Base-by-base conservation (phyloP, 805 yeast species). In the Starmerella cellae region DNA sequence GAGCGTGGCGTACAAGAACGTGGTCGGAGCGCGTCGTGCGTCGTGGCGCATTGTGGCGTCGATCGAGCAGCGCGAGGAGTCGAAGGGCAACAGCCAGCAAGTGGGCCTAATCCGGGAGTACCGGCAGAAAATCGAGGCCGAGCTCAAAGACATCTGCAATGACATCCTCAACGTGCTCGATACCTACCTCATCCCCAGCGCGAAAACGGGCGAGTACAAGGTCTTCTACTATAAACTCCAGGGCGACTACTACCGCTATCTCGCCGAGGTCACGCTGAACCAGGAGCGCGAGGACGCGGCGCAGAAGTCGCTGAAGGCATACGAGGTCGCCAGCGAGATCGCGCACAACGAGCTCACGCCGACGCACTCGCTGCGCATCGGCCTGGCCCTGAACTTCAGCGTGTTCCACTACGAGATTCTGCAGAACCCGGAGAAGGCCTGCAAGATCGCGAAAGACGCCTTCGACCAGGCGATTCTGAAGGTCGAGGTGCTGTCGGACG, bases 11-110 rank as follows among this genome's bases (percentile, higher is more conserved):
- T 88, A 91, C 77, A 88, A 88, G 71, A 88, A 88, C 61, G 98
- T 91, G 45, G 88, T 88, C 64, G 98, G 98, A 62, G 95, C 97
- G 49, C 88, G 97, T 63, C 91, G 98, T 70, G 98, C 98, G 50
- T 85, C 96, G 43, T 88, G 98, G 98, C 84, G 98, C 78, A 87
- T 91, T 62, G 96, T 91, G 43, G 85, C 96, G 38, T 85, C 96
- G 41, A 88, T 91, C 59, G 98, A 88, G 71, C 98, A 88, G 71
- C 93, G 91, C 71, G 98, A 88, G 70, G 98, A 88, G 70, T 85
- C 94, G 55, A 87, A 88, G 75, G 95, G 94, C 62, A 83, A 84
- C 64, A 85, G 82, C 61, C 59, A 57, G 47, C 97, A 88, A 69
- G 95, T 85, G 48, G 63, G 74, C 50, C 79, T 87, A 65, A 88